Evolutionary conservation across 805 yeast genomes (phyloP).

Genomic region (Crinitomyces ghanaensis): DNA sequence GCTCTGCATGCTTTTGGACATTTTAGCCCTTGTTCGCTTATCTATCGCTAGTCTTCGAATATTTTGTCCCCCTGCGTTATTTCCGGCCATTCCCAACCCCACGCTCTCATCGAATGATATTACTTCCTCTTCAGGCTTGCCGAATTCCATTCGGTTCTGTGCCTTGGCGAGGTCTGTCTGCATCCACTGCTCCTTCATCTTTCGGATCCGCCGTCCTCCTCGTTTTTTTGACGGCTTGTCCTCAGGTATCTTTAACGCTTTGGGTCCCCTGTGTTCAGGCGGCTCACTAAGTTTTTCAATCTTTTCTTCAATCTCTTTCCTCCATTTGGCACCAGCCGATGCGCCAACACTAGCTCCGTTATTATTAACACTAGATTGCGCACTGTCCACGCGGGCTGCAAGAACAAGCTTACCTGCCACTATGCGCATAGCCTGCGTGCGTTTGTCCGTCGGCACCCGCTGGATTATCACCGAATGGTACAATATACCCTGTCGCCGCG

Average conservation of each 20-base stretch:
- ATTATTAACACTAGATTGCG: slow-evolving; percentile 31
- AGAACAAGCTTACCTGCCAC: slow-evolving; percentile 67
- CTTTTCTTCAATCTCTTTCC: slow-evolving; percentile 46
- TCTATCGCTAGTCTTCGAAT: slow-evolving; percentile 23
- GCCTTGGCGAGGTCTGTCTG: slow-evolving; percentile 73
- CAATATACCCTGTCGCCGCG: slow-evolving; percentile 57
- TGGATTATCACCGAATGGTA: slow-evolving; percentile 51
- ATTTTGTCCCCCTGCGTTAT: slow-evolving; percentile 18
- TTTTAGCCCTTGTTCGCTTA: slow-evolving; percentile 41
- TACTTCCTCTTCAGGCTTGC: slow-evolving; percentile 59
- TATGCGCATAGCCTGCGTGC: slow-evolving; percentile 65
- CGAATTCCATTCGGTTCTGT: slow-evolving; percentile 78
- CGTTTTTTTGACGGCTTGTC: slow-evolving; percentile 71
- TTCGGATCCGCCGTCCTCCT: slow-evolving; percentile 74
- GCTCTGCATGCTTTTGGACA: slow-evolving; percentile 49
- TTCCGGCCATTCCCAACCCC: slow-evolving; percentile 63
- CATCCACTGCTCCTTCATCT: slow-evolving; percentile 68
- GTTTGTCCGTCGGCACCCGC: slow-evolving; percentile 43
- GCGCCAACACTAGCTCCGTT: no score
- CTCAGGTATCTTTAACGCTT: slow-evolving; percentile 63
- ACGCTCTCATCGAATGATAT: slow-evolving; percentile 47
- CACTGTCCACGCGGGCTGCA: slow-evolving; percentile 72
- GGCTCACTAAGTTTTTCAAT: slow-evolving; percentile 67
- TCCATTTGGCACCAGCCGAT: slow-evolving; percentile 45
- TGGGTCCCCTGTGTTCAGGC: slow-evolving; percentile 50